Evolutionary conservation across 2,329 filamentous ascomycete genomes (phyloP).

Genomic region (Achaetomium macrosporum): DNA sequence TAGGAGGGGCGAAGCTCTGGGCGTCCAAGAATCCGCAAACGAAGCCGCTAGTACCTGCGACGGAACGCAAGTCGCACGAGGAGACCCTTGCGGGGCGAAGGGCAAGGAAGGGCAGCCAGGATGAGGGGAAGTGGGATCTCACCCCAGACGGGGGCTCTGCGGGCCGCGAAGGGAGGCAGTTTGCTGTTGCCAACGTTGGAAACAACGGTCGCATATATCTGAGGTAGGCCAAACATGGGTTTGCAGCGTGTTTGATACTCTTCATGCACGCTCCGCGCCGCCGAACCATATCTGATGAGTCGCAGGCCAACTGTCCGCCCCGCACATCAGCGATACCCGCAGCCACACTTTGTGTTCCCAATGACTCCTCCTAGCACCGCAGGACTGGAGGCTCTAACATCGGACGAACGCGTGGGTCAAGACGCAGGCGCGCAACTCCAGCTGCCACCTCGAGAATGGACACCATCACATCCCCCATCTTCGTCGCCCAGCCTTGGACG

Average conservation of each 20-base stretch:
- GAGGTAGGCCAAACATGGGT: constrained; percentile 44
- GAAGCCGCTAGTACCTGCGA: constrained; percentile 40
- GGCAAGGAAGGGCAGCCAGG: constrained; percentile 49
- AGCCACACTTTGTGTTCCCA: constrained; percentile 55
- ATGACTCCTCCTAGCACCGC: constrained; percentile 55
- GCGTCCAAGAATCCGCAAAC: constrained; percentile 23
- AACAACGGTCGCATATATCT: constrained; percentile 79
- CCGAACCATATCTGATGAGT: constrained; percentile 17
- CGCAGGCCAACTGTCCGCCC: constrained; percentile 56
- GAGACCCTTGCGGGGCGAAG: constrained; percentile 32
- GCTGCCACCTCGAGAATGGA: constrained; percentile 38
- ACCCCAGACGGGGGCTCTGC: constrained; percentile 56
- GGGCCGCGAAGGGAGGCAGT: constrained; percentile 62
- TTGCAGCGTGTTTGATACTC: neutral
- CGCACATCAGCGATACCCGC: constrained; percentile 55
- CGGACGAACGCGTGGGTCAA: constrained; percentile 27
- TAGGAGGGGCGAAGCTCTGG: constrained; percentile 27
- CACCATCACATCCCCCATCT: constrained; percentile 36
- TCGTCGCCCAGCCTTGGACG: constrained; percentile 33
- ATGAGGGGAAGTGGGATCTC: constrained; percentile 50
- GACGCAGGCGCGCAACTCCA: constrained; percentile 22
- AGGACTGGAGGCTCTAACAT: constrained; percentile 43
- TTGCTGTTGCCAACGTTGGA: constrained; percentile 75
- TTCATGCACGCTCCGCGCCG: neutral
- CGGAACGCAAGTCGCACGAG: constrained; percentile 42